Percentiles rank a stretch among this genome's conserved stretches.
phyloP scores from a whole-genome alignment of 1,284 basidiomycete genomes.

The Austroboletus novae-zelandiae region DNA sequence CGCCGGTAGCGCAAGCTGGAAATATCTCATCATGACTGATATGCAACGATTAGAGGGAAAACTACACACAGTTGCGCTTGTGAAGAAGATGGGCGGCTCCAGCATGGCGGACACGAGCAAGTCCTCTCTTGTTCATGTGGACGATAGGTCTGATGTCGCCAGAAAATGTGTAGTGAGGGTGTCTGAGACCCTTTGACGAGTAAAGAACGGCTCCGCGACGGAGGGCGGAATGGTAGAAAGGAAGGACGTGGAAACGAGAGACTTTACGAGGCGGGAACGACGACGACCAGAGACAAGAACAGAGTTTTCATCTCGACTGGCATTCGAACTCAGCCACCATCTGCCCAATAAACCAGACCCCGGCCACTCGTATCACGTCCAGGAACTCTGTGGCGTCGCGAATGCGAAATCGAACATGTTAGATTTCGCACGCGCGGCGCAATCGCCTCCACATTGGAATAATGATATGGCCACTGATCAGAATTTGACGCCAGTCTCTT shows the following conservation, averaged over 20 bases:
- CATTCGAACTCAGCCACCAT: conserved; percentile 28
- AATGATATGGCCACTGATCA: too few species aligned
- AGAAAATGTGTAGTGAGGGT: conserved; percentile 3
- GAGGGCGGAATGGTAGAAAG: conserved; percentile 20
- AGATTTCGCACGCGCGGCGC: too few species aligned
- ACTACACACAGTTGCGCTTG: conserved; percentile 21
- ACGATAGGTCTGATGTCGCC: conserved; percentile 3
- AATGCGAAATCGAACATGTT: too few species aligned
- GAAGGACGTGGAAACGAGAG: conserved; percentile 17
- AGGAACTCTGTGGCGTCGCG: too few species aligned
- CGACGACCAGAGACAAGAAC: conserved; percentile 8
- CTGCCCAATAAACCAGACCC: conserved; percentile 2
- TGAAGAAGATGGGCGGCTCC: conserved; percentile 18
- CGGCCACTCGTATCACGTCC: conserved; percentile 11
- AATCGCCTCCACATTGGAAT: too few species aligned
- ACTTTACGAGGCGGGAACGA: conserved; percentile 1
- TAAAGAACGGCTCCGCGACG: conserved; percentile 30
- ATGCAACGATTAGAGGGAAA: neutral
- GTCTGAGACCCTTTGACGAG: conserved; percentile 6
- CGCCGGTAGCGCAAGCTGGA: conserved; percentile 53
- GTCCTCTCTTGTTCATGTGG: conserved; percentile 31
- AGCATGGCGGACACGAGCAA: conserved; percentile 28
- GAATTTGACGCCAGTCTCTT: too few species aligned
- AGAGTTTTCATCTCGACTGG: neutral
- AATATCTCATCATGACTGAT: conserved; percentile 4